Conservation (phyloP, 1,284 basidiomycete genomes). For the Termitomyces sp. region DNA sequence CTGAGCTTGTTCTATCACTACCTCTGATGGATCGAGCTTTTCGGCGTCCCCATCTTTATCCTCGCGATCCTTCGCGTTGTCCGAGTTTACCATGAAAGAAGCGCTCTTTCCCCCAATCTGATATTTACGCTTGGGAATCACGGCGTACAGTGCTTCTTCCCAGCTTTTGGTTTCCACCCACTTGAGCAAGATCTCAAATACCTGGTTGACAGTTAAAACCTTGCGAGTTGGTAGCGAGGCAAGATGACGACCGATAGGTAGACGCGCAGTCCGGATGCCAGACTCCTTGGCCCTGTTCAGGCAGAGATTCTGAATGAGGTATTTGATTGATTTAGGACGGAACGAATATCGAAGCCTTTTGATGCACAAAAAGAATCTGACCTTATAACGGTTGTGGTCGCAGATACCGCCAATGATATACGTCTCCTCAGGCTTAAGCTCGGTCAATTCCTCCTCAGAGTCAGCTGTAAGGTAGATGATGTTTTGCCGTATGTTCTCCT, state of each 20-base stretch:
- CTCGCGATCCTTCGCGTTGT: slow-evolving; percentile 4
- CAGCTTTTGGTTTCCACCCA: slow-evolving; percentile 85
- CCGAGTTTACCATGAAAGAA: slow-evolving; percentile 5
- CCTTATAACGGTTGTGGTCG: slow-evolving; percentile 97
- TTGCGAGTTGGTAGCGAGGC: slow-evolving; percentile 84
- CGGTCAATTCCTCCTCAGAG: slow-evolving; percentile 77
- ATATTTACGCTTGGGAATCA: slow-evolving; percentile 90
- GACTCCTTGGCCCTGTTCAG: slow-evolving; percentile 78
- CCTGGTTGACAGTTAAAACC: slow-evolving; percentile 96
- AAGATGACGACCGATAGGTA: slow-evolving; percentile 90
- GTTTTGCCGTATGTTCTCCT: slow-evolving; percentile 35
- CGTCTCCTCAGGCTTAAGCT: slow-evolving; percentile 78
- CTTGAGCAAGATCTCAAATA: slow-evolving; percentile 87
- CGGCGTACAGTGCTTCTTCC: slow-evolving; percentile 77
- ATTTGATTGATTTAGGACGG: slow-evolving; percentile 10
- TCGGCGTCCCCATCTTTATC: background rate
- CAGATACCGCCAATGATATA: slow-evolving; percentile 97
- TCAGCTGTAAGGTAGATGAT: slow-evolving; percentile 96
- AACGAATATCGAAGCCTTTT: slow-evolving; percentile 7
- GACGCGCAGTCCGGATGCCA: slow-evolving; percentile 78
- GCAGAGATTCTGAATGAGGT: slow-evolving; percentile 69
- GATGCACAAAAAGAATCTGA: slow-evolving; percentile 25
- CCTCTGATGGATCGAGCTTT: background rate
- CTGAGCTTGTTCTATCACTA: slow-evolving; percentile 5
- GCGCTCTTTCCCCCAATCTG: slow-evolving; percentile 31